Base-by-base conservation (phyloP, 1,284 basidiomycete species). In the Ustilago loliicola region DNA sequence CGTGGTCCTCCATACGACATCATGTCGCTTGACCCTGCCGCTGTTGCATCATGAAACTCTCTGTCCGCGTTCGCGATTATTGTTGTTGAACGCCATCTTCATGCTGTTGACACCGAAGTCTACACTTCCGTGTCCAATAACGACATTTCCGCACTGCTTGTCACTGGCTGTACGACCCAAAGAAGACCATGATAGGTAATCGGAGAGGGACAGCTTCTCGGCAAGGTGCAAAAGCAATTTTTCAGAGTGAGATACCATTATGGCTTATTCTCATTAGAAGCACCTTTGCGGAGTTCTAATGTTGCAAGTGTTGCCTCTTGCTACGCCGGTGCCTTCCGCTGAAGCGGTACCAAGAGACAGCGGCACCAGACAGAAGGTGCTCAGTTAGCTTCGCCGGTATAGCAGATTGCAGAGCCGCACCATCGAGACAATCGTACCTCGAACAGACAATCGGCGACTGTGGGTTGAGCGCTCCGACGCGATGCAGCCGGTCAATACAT, bases 1-100 rank as follows among this genome's bases (percentile, higher is more conserved):
- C 56, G 60, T 63, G 59, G 66, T 1, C 17, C 15, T 4, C 17
- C 13, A 2, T 51, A 60, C 64, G 61, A 61, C 61, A 56, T 64
- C 61, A 62, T 34, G 19, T 50, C 17, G 42, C 66, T 58, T 17
- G 17, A 15, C 21, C 23, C 27, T 3, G 23, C 13, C 9, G 48
- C 34, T 32, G n/a, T 17, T 10, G 45, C 10, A 25, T 19, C 7
- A 40, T 19, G 19, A 13, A 40, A 6, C 38, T 40, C 17, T 40
- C 15, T 7, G 17, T 6, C 38, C 6, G 13, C 38, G 19, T 40
- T 13, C 2, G 19, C 15, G 6, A 19, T 40, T 15, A 40, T 19
- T 13, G 38, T 40, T 19, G 38, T 5, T 40, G 6, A 40, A 15
- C 38, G 38, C 38, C 38, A 40, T 40, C 38, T 40, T 40, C 38